Evolutionary conservation across 768 basidiomycete species (phyloP).

Genomic region (Suillus discolor): DNA sequence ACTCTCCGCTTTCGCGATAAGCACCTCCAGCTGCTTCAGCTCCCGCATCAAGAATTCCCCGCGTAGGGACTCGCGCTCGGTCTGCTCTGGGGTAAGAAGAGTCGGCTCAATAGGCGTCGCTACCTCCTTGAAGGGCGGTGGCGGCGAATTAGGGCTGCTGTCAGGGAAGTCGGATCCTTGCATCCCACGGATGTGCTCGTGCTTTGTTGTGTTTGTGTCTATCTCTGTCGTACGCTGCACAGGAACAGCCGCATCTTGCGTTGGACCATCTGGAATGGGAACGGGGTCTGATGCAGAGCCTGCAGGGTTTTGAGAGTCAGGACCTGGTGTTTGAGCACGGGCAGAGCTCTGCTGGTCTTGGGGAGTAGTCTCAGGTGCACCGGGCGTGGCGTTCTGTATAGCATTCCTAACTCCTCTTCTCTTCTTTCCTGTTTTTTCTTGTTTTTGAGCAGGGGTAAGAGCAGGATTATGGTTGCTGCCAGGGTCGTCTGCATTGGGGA

Average conservation of each 20-base stretch:
- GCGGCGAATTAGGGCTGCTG: slow-evolving; percentile 19
- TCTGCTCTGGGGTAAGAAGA: slow-evolving; percentile 2
- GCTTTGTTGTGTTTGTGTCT: not conserved
- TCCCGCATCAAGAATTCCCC: slow-evolving; percentile 6
- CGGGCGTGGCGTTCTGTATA: not conserved
- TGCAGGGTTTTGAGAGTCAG: not conserved
- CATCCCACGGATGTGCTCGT: not conserved
- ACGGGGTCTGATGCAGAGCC: not conserved
- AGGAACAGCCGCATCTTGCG: slow-evolving; percentile 4
- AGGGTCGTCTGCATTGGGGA: not conserved
- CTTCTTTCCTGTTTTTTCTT: not conserved
- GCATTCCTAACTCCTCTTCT: not conserved
- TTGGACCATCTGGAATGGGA: not conserved
- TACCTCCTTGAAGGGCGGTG: slow-evolving; percentile 31
- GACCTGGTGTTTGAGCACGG: not conserved
- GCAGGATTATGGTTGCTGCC: not conserved
- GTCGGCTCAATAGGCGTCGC: slow-evolving; percentile 8
- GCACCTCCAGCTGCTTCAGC: slow-evolving; percentile 1
- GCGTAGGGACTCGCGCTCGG: slow-evolving; percentile 1
- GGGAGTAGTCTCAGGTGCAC: slow-evolving; percentile 7
- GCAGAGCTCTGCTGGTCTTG: slow-evolving; percentile 1
- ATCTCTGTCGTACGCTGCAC: slow-evolving; percentile 1
- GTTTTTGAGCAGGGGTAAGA: not conserved
- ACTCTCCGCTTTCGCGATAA: not conserved
- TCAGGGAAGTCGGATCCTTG: not conserved